Base-by-base conservation (phyloP, 163 green algal species). In the Chlorella variabilis region DNA sequence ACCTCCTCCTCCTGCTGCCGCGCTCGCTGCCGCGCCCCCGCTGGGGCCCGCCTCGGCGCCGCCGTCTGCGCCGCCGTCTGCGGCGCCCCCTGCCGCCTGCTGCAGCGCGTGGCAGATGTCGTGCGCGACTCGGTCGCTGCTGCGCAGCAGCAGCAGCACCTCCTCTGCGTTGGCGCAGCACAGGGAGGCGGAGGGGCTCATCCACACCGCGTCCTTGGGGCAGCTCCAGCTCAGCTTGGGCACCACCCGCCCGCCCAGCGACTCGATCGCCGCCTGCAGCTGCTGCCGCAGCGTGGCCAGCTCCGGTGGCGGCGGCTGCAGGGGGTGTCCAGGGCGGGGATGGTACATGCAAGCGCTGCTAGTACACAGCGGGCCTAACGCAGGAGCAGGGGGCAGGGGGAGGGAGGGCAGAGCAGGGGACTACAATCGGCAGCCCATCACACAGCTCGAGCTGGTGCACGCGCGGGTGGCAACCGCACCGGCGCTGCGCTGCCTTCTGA, bases 211-310 rank as follows among this genome's bases (percentile, higher is more conserved):
- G 71, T 99, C 96, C 77, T 90, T 94, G 6, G 96, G 96, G 49
- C 85, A 92, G 84, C 92, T 97, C 96, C 96, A 99, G 45, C 95
- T 98, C 18, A 98, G 86, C 82, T 97, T 98, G 36, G 96, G 96
- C 34, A 95, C 78, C 29, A 98, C 95, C 21, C 39, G 41, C 1
- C 95, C 95, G 3, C 94, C 95, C 62, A 98, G 89, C 45, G 86
- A 48, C 2, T 90, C 67, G 0, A 97, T 85, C 0, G 70, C 42
- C 0, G 45, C 49, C 3, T 82, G 33, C 5, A 96, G 48, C 25
- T 87, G 82, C 5, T 3, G 15, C 27, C 29, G 59, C 36, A 80
- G 33, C 56, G 56, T 36, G 2, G n/a, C 73, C 25, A 80, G 36
- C 73, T 80, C 73, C 3, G 38, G 31, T 4, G 73, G 73, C 4